These are phyloP conservation scores for Tricholoma bakamatsutake DNA, from an alignment of 768 basidiomycete species.

Conservation along the genomic window DNA sequence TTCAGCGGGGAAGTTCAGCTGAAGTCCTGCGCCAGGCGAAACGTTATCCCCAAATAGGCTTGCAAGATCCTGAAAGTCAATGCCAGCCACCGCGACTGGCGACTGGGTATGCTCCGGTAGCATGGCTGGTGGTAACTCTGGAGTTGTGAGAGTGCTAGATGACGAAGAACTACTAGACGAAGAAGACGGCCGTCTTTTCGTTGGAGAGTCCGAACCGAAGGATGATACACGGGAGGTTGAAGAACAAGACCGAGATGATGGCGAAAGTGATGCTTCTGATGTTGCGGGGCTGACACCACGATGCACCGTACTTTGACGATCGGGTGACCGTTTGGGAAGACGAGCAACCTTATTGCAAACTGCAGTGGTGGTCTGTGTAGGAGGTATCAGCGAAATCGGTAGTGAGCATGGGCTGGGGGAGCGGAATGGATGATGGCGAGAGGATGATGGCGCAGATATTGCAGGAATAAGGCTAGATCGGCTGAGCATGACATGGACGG, in stretches of 20 bases:
- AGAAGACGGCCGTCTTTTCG: constrained; percentile 12
- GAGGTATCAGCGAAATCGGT: neutral
- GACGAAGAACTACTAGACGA: constrained; percentile 9
- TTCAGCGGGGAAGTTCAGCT: neutral
- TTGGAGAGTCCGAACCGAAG: constrained; percentile 1
- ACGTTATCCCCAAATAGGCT: neutral
- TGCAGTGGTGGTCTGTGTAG: neutral
- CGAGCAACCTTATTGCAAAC: constrained; percentile 16
- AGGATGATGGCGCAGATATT: neutral
- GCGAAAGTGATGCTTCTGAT: constrained; percentile 6
- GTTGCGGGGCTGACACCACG: constrained; percentile 8
- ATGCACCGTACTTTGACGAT: constrained; percentile 9
- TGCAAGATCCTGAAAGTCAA: constrained; percentile 7
- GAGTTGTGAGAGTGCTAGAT: constrained; percentile 12
- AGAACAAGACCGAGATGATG: constrained; percentile 7
- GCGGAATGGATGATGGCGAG: constrained; percentile 4
- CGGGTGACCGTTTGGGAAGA: constrained; percentile 22
- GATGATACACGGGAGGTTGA: constrained; percentile 10
- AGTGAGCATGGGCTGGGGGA: constrained; percentile 4
- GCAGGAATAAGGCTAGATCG: neutral
- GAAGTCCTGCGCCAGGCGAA: neutral
- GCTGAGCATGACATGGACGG: neutral
- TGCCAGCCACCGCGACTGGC: constrained; percentile 2
- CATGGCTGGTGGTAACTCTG: neutral
- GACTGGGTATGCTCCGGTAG: constrained; percentile 2